A percentile compares a stretch with the other conserved stretches of the same genome.
Evolutionary conservation across 257 asterid species (phyloP).

Genomic region (Plantago major): DNA sequence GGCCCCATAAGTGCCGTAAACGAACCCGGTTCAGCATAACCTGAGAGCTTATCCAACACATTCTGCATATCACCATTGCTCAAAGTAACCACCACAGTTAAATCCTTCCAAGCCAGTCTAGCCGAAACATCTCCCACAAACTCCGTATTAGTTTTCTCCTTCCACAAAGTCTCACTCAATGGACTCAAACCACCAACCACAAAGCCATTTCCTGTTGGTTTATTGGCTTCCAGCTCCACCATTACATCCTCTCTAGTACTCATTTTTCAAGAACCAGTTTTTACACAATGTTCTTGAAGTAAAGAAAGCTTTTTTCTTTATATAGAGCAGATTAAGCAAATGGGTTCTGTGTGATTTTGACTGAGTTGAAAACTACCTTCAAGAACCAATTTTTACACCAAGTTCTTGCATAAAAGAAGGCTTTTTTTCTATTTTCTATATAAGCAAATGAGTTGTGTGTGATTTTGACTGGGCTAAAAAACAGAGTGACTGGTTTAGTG

Average conservation of each 20-base stretch:
- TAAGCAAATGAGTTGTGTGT: too few relatives aligned
- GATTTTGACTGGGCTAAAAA: too few relatives aligned
- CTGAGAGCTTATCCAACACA: slow-evolving; percentile 68
- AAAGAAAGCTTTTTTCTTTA: too few relatives aligned
- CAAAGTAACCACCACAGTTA: slow-evolving; percentile 76
- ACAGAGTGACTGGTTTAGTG: too few relatives aligned
- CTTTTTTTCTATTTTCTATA: too few relatives aligned
- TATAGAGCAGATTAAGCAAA: too few relatives aligned
- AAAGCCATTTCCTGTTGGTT: slow-evolving; percentile 61
- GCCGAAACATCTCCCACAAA: slow-evolving; percentile 89
- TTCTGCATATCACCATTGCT: slow-evolving; percentile 74
- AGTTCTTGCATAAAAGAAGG: too few relatives aligned
- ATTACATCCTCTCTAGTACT: slow-evolving; percentile 40
- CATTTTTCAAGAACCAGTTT: too few relatives aligned
- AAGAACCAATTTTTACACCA: too few relatives aligned
- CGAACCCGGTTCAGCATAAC: slow-evolving; percentile 92
- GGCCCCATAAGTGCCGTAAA: slow-evolving; percentile 98
- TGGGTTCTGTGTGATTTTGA: too few relatives aligned
- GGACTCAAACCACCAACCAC: slow-evolving; percentile 91
- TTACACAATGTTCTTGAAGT: too few relatives aligned
- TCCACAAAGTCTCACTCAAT: slow-evolving; percentile 88
- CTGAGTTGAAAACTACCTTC: too few relatives aligned
- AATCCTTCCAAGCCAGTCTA: slow-evolving; percentile 81
- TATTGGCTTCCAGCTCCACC: slow-evolving; percentile 87
- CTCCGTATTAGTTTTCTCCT: slow-evolving; percentile 73